Evolutionary conservation across 179 eudicot genomes (phyloP).

Genomic region (Sideroxylon spinosum): DNA sequence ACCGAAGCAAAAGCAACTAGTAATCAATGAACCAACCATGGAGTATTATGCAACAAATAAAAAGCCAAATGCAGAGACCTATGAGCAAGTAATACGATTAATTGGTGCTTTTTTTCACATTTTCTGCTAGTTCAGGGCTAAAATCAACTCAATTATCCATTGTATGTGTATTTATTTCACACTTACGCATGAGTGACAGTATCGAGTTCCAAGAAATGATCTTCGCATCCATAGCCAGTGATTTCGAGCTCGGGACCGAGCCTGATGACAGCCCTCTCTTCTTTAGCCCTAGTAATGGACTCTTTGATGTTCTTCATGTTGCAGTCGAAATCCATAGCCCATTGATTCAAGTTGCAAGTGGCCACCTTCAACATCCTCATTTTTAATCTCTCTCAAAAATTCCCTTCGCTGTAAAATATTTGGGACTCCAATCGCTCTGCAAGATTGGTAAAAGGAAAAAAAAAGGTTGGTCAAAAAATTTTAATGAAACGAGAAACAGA

Average conservation of each 20-base stretch:
- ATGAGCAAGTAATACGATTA: neutral
- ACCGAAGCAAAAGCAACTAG: neutral
- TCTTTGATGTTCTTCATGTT: slow-evolving; percentile 74
- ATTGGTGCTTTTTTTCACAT: neutral
- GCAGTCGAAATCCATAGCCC: slow-evolving; percentile 96
- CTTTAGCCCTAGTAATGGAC: slow-evolving; percentile 64
- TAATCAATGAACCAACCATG: neutral
- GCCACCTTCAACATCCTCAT: slow-evolving; percentile 96
- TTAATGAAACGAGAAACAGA: too few species aligned
- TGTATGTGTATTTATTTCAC: neutral
- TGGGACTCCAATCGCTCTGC: too few species aligned
- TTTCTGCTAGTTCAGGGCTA: neutral
- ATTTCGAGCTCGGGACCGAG: slow-evolving; percentile 98
- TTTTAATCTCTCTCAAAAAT: neutral
- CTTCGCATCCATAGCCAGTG: slow-evolving; percentile 95
- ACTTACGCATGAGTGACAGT: slow-evolving; percentile 79
- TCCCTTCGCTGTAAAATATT: slow-evolving; percentile 1
- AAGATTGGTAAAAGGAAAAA: too few species aligned
- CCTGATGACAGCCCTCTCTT: slow-evolving; percentile 69
- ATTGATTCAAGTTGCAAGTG: slow-evolving; percentile 90
- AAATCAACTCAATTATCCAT: neutral
- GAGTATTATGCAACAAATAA: neutral
- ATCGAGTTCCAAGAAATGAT: slow-evolving; percentile 87
- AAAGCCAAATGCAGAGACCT: neutral
- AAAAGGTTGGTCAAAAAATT: too few species aligned